Evolutionary conservation across 768 basidiomycete species (phyloP).

Genomic region (Paxillus rubicundulus): DNA sequence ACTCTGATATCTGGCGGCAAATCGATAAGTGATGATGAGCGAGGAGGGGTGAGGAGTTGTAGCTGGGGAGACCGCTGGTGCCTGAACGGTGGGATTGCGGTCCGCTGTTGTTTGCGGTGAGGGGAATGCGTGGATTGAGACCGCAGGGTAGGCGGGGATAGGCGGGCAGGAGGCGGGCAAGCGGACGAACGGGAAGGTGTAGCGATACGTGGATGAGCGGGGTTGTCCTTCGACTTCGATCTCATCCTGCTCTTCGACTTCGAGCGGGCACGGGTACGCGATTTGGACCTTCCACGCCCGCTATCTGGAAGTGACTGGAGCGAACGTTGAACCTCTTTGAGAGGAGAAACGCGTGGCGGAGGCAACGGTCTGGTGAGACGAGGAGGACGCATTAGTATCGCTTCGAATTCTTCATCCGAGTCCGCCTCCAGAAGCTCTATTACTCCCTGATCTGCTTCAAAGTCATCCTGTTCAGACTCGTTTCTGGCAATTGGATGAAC

Average conservation of each 20-base stretch:
- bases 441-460: constrained; percentile 18
- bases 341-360: neutral
- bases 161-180: neutral
- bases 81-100: neutral
- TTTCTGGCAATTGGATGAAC: constrained; percentile 30
- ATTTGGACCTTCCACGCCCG: constrained; percentile 11
- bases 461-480: constrained; percentile 14
- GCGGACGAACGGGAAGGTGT: neutral
- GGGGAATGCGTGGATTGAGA: neutral
- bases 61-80: neutral
- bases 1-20: constrained; percentile 17
- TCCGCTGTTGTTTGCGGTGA: neutral
- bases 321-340: constrained; percentile 4
- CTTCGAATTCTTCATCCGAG: constrained; percentile 30
- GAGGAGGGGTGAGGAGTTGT: constrained; percentile 44
- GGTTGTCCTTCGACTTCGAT: constrained; percentile 4
- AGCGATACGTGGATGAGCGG: neutral
- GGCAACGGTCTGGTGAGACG: constrained; percentile 10
- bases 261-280: constrained; percentile 7
- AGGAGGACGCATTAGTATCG: constrained; percentile 24
- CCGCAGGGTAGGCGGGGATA: neutral
- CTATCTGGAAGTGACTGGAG: constrained; percentile 16
- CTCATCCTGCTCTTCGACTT: neutral
- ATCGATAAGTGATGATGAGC: constrained; percentile 1
- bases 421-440: constrained; percentile 27